phyloP scores from a whole-genome alignment of 495 filamentous ascomycete genomes.

The Podospora bellae-mahoneyi region DNA sequence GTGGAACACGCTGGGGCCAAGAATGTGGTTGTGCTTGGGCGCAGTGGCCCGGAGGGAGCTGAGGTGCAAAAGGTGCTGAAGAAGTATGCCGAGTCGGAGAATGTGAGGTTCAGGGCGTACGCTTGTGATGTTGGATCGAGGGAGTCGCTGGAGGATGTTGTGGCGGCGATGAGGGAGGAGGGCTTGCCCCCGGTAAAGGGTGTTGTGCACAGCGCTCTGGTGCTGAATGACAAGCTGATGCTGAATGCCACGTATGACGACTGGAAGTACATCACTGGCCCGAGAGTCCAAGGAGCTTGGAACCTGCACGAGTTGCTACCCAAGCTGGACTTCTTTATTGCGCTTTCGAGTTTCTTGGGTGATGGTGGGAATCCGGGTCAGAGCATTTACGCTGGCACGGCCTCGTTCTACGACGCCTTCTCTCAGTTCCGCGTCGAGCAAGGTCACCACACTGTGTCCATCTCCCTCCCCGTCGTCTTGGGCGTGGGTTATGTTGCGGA shows the following conservation, averaged over 20 bases:
- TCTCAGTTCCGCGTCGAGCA: neutral
- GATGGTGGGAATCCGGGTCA: neutral
- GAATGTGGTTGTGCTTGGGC: conserved; percentile 1
- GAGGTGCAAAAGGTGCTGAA: neutral
- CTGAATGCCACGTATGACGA: neutral
- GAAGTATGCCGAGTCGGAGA: neutral
- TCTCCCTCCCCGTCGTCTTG: conserved; percentile 3
- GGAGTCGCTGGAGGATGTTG: neutral
- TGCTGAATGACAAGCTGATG: neutral
- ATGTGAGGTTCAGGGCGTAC: neutral
- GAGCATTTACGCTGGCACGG: neutral
- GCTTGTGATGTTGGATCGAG: neutral
- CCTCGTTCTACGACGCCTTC: neutral
- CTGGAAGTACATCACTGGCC: neutral
- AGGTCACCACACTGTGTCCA: conserved; percentile 1
- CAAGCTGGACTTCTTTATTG: conserved; percentile 1
- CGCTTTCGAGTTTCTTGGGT: neutral
- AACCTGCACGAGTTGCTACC: conserved; percentile 1
- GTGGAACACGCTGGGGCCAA: neutral
- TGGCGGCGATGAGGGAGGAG: neutral
- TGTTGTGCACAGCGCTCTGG: conserved; percentile 4
- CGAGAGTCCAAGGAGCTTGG: neutral
- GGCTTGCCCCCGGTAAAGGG: neutral
- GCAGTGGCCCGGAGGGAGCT: neutral
- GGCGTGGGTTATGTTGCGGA: neutral